These are phyloP conservation scores for Chrysochromulina parva DNA, from an alignment of 78 protist species.

Conservation along the genomic window DNA sequence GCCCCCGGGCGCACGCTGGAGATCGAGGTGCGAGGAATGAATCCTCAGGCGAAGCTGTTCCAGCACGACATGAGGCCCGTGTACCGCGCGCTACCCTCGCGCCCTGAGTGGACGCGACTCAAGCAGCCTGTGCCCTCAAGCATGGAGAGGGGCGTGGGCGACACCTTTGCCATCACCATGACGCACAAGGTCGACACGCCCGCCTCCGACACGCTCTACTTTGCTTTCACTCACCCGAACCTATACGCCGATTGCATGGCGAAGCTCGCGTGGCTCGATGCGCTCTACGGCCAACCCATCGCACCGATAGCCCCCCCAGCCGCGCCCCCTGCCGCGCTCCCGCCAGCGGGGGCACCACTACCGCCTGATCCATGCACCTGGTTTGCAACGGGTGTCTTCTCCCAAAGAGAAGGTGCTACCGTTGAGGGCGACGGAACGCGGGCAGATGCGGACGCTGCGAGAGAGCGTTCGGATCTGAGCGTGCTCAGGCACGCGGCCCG, in stretches of 20 bases:
- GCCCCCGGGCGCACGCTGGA: not conserved
- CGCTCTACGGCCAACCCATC: not conserved
- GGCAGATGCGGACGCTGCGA: too few relatives aligned
- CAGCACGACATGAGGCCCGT: slow-evolving; percentile 37
- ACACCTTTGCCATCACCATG: slow-evolving; percentile 1
- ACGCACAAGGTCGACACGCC: not conserved
- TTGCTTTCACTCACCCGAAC: slow-evolving; percentile 42
- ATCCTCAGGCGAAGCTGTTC: slow-evolving; percentile 36
- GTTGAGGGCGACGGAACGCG: too few relatives aligned
- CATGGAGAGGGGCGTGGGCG: too few relatives aligned
- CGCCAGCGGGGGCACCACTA: too few relatives aligned
- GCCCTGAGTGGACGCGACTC: not conserved
- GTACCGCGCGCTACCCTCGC: slow-evolving; percentile 14
- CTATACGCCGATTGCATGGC: not conserved
- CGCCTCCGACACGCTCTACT: not conserved
- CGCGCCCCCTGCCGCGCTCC: too few relatives aligned
- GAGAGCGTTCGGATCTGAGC: too few relatives aligned
- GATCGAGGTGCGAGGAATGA: slow-evolving; percentile 2
- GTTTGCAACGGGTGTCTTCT: too few relatives aligned
- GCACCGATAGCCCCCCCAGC: too few relatives aligned
- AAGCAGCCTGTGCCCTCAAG: not conserved
- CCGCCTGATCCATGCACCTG: too few relatives aligned
- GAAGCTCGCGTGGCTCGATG: not conserved
- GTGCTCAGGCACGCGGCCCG: too few relatives aligned
- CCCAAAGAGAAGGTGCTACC: too few relatives aligned